Conservation (phyloP, 495 filamentous ascomycete genomes). For the Penicillium herquei region DNA sequence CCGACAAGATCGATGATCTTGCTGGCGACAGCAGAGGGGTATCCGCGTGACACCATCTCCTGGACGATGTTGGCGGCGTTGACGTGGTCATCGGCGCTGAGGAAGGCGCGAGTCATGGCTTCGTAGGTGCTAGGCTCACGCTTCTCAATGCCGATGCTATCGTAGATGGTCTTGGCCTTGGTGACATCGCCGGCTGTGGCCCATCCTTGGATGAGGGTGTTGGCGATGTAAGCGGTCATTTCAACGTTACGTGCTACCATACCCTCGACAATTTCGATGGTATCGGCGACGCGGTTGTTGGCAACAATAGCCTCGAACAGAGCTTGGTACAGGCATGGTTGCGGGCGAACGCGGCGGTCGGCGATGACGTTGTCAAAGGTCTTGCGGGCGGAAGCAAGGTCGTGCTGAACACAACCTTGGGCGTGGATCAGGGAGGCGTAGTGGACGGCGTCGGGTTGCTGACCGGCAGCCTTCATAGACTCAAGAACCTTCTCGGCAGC, state of each 20-base stretch:
- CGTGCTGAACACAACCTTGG: slow-evolving; percentile 89
- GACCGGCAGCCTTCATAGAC: slow-evolving; percentile 69
- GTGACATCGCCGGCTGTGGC: slow-evolving; percentile 76
- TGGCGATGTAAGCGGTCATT: slow-evolving; percentile 96
- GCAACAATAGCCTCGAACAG: slow-evolving; percentile 95
- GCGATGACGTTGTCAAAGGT: slow-evolving; percentile 79
- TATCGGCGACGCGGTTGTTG: slow-evolving; percentile 79
- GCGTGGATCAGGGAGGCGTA: slow-evolving; percentile 95
- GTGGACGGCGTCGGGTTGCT: slow-evolving; percentile 85
- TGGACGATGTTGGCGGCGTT: slow-evolving; percentile 73
- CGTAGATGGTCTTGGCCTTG: slow-evolving; percentile 77
- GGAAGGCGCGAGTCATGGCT: slow-evolving; percentile 93
- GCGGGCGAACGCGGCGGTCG: slow-evolving; percentile 60
- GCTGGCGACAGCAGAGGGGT: slow-evolving; percentile 84
- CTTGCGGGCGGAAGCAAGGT: slow-evolving; percentile 76
- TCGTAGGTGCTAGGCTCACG: slow-evolving; percentile 99
- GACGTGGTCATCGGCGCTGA: slow-evolving; percentile 75
- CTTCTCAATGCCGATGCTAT: slow-evolving; percentile 66
- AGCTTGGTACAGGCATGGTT: slow-evolving; percentile 91
- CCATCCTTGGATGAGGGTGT: slow-evolving; percentile 99
- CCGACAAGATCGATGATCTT: slow-evolving; percentile 91
- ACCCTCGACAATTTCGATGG: slow-evolving; percentile 65
- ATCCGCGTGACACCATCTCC: slow-evolving; percentile 89
- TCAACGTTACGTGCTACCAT: slow-evolving; percentile 73
- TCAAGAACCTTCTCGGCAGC: slow-evolving; percentile 85